Evolutionary conservation across 257 asterid species (phyloP), one percentile per base, ranked within the genome.

Genomic region (Capsicum rhomboideum): DNA sequence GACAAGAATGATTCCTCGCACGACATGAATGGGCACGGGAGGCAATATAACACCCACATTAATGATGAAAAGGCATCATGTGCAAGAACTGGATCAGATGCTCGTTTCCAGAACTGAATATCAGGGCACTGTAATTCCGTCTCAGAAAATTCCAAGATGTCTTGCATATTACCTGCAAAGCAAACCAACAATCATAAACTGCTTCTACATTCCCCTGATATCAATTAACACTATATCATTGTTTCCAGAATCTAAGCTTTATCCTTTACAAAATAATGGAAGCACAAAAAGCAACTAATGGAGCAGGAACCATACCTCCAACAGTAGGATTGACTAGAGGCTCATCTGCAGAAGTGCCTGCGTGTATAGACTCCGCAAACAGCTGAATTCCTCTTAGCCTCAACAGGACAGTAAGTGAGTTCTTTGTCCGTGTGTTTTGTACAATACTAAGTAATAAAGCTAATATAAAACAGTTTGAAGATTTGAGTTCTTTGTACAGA

Each of bases 11-110:
- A 90, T 77, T 95, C 91, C 90, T 90, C 86, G 95, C 98, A 93
- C 61, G 92, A 91, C 84, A 93, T 80, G 55, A 93, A 87, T 78
- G 96, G 96, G 86, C 90, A 71, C 21, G 99, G 99, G 83, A 97
- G 98, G 88, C 99, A 95, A 91, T 92, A 97, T 28, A 97, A 90
- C 14, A 89, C 87, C 99, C 98, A 97, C 99, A 93, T 97, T 53
- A 97, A 87, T 55, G 98, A 95, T 79, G 98, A 93, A 93, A 97
- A 97, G 77, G 97, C 90, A 89, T 97, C 97, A 53, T 83, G 92
- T 56, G 94, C 92, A 74, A 97, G 93, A 86, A 95, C 85, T 82
- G 99, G 97, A 85, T 90, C 92, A 83, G 94, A 89, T 71, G 96
- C 94, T 77, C 84, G 92, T 84, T 91, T 91, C 98, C 98, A 97